Evolutionary conservation across 768 basidiomycete species (phyloP).

Genomic region (Mycena leptocephala): DNA sequence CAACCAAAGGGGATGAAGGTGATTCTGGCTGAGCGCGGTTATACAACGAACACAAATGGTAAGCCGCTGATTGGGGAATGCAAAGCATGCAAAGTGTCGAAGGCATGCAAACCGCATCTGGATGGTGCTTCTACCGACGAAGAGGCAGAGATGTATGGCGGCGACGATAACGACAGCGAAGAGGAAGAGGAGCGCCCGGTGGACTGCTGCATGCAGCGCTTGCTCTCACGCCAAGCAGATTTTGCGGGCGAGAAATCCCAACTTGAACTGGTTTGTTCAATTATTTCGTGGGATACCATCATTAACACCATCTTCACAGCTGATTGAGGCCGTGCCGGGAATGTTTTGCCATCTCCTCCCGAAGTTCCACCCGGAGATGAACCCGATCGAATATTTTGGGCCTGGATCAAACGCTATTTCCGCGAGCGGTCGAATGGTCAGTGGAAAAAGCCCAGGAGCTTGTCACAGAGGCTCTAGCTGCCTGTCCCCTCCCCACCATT

Average conservation of each 20-base stretch:
- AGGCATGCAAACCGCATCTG: conserved; percentile 15
- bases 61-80: conserved; percentile 25
- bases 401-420: conserved; percentile 1
- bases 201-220: conserved; percentile 37
- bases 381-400: conserved; percentile 11
- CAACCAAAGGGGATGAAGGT: conserved; percentile 35
- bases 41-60: background rate
- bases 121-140: conserved; percentile 4
- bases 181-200: conserved; percentile 27
- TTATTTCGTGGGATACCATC: background rate
- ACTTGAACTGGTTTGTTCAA: conserved; percentile 26
- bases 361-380: conserved; percentile 5
- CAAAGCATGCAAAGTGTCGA: conserved; percentile 14
- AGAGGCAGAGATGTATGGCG: background rate
- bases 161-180: conserved; percentile 16
- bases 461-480: background rate
- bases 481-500: background rate
- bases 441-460: background rate
- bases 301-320: background rate
- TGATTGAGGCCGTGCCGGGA: background rate
- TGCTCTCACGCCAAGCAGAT: conserved; percentile 31
- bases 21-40: conserved; percentile 36
- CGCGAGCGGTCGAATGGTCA: background rate
- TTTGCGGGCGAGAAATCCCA: conserved; percentile 32
- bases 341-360: conserved; percentile 3